Percentiles rank a stretch among this genome's conserved stretches.
Conservation (phyloP, 2,329 filamentous ascomycete species). For the Aspergillus tamarii region DNA sequence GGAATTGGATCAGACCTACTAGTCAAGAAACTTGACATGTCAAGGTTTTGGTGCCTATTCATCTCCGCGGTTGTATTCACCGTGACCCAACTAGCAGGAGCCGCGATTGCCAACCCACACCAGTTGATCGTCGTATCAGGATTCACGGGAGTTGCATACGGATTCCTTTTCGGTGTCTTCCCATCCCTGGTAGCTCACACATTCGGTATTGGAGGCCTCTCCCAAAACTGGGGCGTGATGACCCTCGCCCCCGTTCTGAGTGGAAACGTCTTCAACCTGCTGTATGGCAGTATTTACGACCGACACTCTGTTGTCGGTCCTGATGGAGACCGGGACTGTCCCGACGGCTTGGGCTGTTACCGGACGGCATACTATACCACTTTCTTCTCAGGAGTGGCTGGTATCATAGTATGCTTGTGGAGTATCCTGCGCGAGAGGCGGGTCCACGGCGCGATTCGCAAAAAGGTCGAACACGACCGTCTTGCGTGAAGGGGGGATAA, state of each 20-base stretch:
- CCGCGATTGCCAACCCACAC: constrained; percentile 76
- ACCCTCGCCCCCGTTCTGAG: constrained; percentile 84
- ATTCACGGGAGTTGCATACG: constrained; percentile 86
- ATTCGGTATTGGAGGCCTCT: constrained; percentile 86
- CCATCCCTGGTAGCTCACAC: constrained; percentile 86
- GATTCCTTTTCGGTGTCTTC: constrained; percentile 91
- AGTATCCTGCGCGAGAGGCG: constrained; percentile 46
- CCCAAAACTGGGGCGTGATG: constrained; percentile 96
- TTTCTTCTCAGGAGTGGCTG: constrained; percentile 69
- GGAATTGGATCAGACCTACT: constrained; percentile 90
- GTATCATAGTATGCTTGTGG: constrained; percentile 69
- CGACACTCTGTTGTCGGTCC: constrained; percentile 70
- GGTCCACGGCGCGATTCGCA: constrained; percentile 28
- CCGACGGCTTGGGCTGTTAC: constrained; percentile 80
- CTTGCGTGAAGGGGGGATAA: constrained; percentile 29
- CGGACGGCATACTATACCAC: constrained; percentile 79
- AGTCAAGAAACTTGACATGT: constrained; percentile 77
- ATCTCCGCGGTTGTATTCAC: constrained; percentile 77
- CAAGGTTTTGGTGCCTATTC: constrained; percentile 88
- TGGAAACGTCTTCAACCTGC: constrained; percentile 88
- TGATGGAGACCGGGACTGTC: constrained; percentile 73
- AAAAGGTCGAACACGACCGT: constrained; percentile 37
- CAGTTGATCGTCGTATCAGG: constrained; percentile 77
- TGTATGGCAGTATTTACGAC: constrained; percentile 86
- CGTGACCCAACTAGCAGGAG: constrained; percentile 74